These are phyloP conservation scores for Colletotrichum eremochloae DNA, from an alignment of 2,329 filamentous ascomycete species.

Conservation along the genomic window DNA sequence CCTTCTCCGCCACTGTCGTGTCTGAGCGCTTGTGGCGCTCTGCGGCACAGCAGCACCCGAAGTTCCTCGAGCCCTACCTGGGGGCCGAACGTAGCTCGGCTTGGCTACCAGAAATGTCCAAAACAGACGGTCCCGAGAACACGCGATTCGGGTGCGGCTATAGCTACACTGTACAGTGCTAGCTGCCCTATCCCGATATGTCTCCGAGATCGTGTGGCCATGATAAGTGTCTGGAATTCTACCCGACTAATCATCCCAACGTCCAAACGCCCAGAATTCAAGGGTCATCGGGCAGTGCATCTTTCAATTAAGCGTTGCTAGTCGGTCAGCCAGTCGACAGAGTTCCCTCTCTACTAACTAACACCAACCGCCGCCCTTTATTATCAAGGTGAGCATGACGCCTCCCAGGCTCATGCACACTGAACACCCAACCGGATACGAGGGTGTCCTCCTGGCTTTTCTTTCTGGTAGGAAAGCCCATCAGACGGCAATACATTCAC, in stretches of 20 bases:
- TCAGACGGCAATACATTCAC: slow-evolving; percentile 4
- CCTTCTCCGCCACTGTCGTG: not conserved
- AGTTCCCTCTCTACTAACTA: not conserved
- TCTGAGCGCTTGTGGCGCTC: slow-evolving; percentile 20
- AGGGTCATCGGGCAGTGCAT: slow-evolving; percentile 13
- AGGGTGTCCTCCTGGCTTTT: slow-evolving; percentile 20
- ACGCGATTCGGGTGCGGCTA: slow-evolving; percentile 9
- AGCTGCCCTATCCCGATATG: slow-evolving; percentile 14
- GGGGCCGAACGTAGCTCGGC: slow-evolving; percentile 31
- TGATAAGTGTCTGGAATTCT: slow-evolving; percentile 26
- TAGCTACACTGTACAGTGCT: not conserved
- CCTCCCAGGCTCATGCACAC: slow-evolving; percentile 21
- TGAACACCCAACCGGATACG: slow-evolving; percentile 23
- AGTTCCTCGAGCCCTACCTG: slow-evolving; percentile 19
- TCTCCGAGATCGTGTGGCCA: slow-evolving; percentile 27
- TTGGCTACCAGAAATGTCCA: slow-evolving; percentile 24
- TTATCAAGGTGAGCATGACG: slow-evolving; percentile 8
- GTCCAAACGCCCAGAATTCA: slow-evolving; percentile 12
- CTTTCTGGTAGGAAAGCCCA: slow-evolving; percentile 30
- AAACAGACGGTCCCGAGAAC: slow-evolving; percentile 16
- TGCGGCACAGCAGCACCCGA: slow-evolving; percentile 30
- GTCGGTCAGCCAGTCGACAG: not conserved
- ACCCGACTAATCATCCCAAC: slow-evolving; percentile 32
- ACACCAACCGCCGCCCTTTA: not conserved
- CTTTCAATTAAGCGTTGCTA: slow-evolving; percentile 2